Evolutionary conservation across 305 asterid species (phyloP), one percentile per base, ranked within the genome.

Genomic region (Andrographis paniculata): DNA sequence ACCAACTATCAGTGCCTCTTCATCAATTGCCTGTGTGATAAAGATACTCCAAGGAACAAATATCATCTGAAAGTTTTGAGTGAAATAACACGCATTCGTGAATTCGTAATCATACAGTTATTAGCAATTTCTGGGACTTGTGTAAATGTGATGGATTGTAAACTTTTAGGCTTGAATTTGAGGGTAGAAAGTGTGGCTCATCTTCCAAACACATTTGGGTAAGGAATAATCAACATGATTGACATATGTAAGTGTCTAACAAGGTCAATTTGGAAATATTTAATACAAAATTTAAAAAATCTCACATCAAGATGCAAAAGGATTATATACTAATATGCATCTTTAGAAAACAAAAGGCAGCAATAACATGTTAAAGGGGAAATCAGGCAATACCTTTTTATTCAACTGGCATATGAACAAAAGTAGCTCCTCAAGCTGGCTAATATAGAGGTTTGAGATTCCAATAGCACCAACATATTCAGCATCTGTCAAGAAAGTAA

Each of bases 391-490:
- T 65, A 78, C 98, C 93, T 76, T 69, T 64, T 72, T 86, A 59
- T 78, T 73, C 63, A 80, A 66, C 61, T 44, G 64, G 76, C 92
- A 80, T 63, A 89, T 66, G 55, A 69, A 43, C 67, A 80, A 54
- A 63, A 76, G 98, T 63, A 86, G 61, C 69, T 85, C 94, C 70
- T 86, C 88, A 65, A 89, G 80, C 52, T 72, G 76, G 55, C 57
- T 52, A 60, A 85, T 72, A 59, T 70, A 37, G 36, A 58, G 53
- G 64, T 62, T 66, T 45, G 80, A 55, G 61, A 28, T 60, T 55
- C 68, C 77, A 57, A 60, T 59, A 52, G 67, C 60, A 60, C 52
- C 58, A 58, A 45, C 46, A 74, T 54, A 60, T 48, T 65, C 78
- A 61, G 70, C 56, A 78, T 64, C 86, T 78, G 82, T 48, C 47